phyloP scores from a whole-genome alignment of 2,329 filamentous ascomycete species.

The Corniculantispora saksenae region DNA sequence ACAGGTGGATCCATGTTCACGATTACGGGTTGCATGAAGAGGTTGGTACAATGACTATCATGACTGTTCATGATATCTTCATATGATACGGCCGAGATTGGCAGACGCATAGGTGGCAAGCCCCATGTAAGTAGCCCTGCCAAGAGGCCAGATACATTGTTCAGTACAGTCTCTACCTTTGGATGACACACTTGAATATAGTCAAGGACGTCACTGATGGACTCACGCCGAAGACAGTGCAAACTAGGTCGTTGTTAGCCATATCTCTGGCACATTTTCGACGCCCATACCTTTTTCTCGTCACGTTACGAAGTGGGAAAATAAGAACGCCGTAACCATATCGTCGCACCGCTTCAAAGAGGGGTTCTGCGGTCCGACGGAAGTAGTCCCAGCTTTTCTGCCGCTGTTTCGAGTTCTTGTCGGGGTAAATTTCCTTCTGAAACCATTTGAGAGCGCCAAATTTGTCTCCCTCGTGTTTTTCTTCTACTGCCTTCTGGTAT shows the following conservation, averaged over 20 bases:
- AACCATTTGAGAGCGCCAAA: background rate
- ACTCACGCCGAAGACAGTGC: background rate
- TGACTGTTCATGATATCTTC: background rate
- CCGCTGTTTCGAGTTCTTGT: background rate
- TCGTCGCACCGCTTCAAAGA: background rate
- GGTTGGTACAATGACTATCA: background rate
- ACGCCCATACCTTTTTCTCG: background rate
- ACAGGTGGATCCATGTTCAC: background rate
- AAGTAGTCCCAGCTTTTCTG: background rate
- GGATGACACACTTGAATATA: background rate
- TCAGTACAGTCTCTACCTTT: background rate
- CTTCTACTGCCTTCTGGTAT: background rate
- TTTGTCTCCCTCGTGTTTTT: constrained; percentile 1
- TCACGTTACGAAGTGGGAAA: background rate
- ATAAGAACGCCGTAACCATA: constrained; percentile 8
- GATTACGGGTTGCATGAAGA: background rate
- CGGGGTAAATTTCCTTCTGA: background rate
- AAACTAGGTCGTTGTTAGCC: background rate
- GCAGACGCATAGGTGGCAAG: background rate
- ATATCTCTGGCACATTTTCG: background rate
- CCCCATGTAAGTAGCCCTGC: background rate
- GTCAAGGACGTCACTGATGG: background rate
- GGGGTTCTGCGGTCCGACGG: background rate
- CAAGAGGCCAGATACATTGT: background rate
- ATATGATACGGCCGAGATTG: background rate